Evolutionary conservation across 2,329 filamentous ascomycete species (phyloP).

Genomic region (Penicillium nordicum): DNA sequence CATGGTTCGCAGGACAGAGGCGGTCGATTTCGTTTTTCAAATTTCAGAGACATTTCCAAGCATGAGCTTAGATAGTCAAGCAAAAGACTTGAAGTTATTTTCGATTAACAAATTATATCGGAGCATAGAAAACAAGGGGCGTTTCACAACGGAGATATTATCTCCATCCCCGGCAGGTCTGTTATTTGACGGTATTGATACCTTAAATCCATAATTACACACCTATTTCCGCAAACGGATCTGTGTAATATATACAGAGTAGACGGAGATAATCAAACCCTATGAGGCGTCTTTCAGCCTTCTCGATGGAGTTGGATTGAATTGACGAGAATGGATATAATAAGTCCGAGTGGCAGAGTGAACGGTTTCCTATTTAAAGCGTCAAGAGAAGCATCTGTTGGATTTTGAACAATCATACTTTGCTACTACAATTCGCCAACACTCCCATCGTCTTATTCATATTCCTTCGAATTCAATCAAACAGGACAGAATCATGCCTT

Average conservation of each 20-base stretch:
- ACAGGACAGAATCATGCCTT: not conserved
- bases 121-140: not conserved
- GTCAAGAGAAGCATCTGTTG: not conserved
- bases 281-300: not conserved
- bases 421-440: not conserved
- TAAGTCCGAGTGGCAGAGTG: not conserved
- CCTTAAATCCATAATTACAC: not conserved
- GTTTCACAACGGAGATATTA: constrained; percentile 4
- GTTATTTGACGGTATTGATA: not conserved
- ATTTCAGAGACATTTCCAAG: not conserved
- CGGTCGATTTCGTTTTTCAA: constrained; percentile 12
- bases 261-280: not conserved
- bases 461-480: not conserved
- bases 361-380: not conserved
- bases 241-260: not conserved
- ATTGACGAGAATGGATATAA: not conserved
- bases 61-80: not conserved
- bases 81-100: not conserved
- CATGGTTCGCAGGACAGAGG: constrained; percentile 12
- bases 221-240: not conserved
- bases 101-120: not conserved
- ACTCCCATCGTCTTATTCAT: not conserved
- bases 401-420: not conserved
- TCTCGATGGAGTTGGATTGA: not conserved
- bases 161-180: not conserved